A percentile compares a stretch with the other conserved stretches of the same genome.
Evolutionary conservation across 176 grass and related monocot genomes (phyloP).

Genomic region (Oryza glaberrima): DNA sequence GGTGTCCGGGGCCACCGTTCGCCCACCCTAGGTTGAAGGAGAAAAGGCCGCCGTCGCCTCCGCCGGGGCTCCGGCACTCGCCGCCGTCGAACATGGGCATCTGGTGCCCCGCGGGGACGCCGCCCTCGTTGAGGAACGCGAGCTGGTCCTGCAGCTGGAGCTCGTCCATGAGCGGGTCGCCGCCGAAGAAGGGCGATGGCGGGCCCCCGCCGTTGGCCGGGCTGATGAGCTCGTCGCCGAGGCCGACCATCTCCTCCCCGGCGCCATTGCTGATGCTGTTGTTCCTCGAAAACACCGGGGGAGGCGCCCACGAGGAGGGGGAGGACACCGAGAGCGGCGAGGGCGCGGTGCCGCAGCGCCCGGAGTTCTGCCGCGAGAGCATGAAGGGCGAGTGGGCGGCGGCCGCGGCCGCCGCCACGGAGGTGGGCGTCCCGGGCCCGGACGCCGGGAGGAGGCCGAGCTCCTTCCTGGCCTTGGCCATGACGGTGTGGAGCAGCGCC

Average conservation of each 20-base stretch:
- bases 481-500: constrained; percentile 74
- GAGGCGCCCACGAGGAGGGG: constrained; percentile 64
- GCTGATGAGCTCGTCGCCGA: constrained; percentile 70
- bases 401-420: neutral
- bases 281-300: constrained; percentile 64
- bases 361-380: constrained; percentile 78
- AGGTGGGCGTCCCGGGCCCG: constrained; percentile 52
- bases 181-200: constrained; percentile 52
- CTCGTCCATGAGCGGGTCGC: constrained; percentile 57
- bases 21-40: constrained; percentile 46
- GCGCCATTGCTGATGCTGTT: constrained; percentile 54
- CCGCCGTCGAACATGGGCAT: constrained; percentile 40
- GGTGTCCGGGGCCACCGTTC: constrained; percentile 56
- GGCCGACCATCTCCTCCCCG: constrained; percentile 40
- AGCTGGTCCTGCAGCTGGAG: constrained; percentile 87
- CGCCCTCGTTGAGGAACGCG: constrained; percentile 62
- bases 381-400: constrained; percentile 44
- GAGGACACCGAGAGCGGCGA: constrained; percentile 71
- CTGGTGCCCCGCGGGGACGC: constrained; percentile 31
- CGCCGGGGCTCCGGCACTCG: constrained; percentile 51
- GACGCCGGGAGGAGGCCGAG: constrained; percentile 61
- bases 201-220: constrained; percentile 33
- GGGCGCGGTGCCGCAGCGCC: constrained; percentile 50
- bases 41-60: constrained; percentile 16
- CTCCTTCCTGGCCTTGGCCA: constrained; percentile 81